phyloP scores from a whole-genome alignment of 768 basidiomycete species.

The Pleurotus pulmonarius region DNA sequence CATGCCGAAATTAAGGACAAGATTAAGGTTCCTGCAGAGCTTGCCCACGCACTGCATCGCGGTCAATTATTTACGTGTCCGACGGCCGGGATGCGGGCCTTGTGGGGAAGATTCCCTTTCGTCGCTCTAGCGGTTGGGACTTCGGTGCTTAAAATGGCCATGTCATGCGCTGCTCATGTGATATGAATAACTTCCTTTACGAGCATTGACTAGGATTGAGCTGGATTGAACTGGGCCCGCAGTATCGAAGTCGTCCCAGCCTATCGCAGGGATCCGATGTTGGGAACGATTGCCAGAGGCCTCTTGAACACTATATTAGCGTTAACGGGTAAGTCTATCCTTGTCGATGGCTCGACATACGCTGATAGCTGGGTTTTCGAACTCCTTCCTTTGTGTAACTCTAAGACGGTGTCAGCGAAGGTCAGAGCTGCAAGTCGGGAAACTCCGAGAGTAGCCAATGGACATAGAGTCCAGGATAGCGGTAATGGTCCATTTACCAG shows the following conservation, averaged over 20 bases:
- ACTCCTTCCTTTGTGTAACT: too few species aligned
- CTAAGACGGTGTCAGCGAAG: neutral
- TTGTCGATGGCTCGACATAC: too few species aligned
- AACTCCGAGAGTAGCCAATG: neutral
- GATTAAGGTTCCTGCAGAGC: neutral
- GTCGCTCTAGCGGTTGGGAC: neutral
- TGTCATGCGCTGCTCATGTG: slow-evolving; percentile 7
- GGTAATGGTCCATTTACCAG: neutral
- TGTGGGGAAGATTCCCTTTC: slow-evolving; percentile 2
- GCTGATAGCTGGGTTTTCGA: too few species aligned
- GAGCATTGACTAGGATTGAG: neutral
- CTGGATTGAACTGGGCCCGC: neutral
- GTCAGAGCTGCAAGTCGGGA: neutral
- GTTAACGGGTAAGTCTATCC: too few species aligned
- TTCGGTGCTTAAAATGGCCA: neutral
- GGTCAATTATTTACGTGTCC: slow-evolving; percentile 1
- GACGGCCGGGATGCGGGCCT: neutral
- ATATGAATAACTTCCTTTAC: slow-evolving; percentile 1
- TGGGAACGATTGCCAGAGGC: too few species aligned
- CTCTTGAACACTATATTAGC: too few species aligned
- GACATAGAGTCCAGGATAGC: neutral
- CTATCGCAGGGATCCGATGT: too few species aligned
- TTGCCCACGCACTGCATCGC: neutral
- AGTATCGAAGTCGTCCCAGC: too few species aligned
- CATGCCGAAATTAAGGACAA: neutral